Evolutionary conservation across 345 rosid genomes (phyloP), one percentile per base, ranked within the genome.

Genomic region (Hibiscus trionum): DNA sequence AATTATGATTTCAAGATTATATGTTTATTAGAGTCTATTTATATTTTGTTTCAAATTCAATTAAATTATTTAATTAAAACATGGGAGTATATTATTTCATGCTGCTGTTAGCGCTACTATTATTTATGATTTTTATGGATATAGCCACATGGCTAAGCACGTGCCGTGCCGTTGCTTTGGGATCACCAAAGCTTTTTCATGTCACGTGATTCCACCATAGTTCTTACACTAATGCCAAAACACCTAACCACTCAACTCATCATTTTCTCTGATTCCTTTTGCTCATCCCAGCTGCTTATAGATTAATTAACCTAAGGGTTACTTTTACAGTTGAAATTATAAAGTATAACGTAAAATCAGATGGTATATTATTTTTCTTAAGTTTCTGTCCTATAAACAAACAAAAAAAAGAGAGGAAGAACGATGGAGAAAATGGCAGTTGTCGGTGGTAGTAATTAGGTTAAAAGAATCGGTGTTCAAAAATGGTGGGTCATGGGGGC

Each of bases 81-180:
- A 8, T 42, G 46, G 11, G 10, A 5, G 29, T 19, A 57, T 57
- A 21, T 24, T 24, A 26, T 24, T 57, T 24, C 3, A 24, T 57
- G 31, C 2, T 21, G 0, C 2, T 21, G 0, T 21, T 3, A 53
- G 14, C 6, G 11, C 1, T 70, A 53, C 3, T 17, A 69, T 35
- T 17, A 4, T 33, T 2, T 55, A 55, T 17, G 9, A 7, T 7
- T 56, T 56, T 26, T 11, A 11, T 26, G 24, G 53, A 74, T 64
- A 69, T 57, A 76, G 74, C 86, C 90, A 86, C 85, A 83, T 85
- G 88, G 73, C 70, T 60, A 39, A 59, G 79, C 88, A 88, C 88
- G 88, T 88, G 90, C 82, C 72, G 63, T 80, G 80, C 78, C 70
- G 81, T 68, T 77, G 76, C 86, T 63, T 82, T 64, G 86, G 90